Evolutionary conservation across 2,329 filamentous ascomycete species (phyloP), one percentile per base, ranked within the genome.

Genomic region (Aspergillus jensenii): DNA sequence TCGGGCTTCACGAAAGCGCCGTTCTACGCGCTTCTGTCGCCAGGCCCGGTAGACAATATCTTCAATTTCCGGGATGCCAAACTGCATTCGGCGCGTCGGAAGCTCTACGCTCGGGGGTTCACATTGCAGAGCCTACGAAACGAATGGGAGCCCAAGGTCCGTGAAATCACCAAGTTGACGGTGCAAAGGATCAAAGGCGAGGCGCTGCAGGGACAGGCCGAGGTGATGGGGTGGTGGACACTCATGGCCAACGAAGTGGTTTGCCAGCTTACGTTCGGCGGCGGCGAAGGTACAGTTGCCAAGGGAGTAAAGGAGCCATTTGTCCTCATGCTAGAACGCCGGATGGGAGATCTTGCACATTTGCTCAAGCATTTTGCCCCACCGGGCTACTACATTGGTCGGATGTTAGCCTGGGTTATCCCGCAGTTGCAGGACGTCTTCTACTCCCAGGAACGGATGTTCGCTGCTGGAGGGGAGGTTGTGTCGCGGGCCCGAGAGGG

Each of bases 321-420:
- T 21, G 40, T 52, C 21, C 50, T 52, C 25, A 52, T 52, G 40
- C 50, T 52, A 23, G 50, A 52, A 17, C 50, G 50, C 9, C 50
- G 40, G 5, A 52, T 52, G 50, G 50, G 50, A 21, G 50, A 52
- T 19, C 27, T 52, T 6, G 50, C 50, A 12, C 50, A 52, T 35
- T 40, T 45, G 50, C 25, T 45, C 12, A 52, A 52, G 50, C 50
- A 52, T n/a, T 52, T 52, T 15, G 40, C 17, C 15, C 50, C 50
- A 6, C 50, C 50, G 3, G 40, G 14, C n/a, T 52, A 52, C 40
- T 52, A 52, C 17, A 12, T 52, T 21, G 40, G 50, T 15, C 40
- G 50, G 1, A 31, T 21, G n/a, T n/a, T 52, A 17, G 39, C 50
- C n/a, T 45, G 17, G 39, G 14, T 52, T 19, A 23, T 52, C 12